Percentiles rank a stretch among this genome's conserved stretches.
Evolutionary conservation across 768 basidiomycete genomes (phyloP).

Genomic region (Leccinum variicolor): DNA sequence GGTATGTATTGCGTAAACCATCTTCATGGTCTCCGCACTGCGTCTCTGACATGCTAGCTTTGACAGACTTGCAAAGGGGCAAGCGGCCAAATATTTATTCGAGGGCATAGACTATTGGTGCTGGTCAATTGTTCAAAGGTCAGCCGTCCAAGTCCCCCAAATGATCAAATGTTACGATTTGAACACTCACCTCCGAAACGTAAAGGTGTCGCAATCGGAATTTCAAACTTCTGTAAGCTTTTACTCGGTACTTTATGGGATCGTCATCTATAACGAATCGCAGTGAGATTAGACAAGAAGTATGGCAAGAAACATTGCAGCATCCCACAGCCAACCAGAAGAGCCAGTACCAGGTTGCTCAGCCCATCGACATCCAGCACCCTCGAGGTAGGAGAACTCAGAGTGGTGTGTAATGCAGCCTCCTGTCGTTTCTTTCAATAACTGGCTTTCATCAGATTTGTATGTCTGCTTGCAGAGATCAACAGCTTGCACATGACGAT

Average conservation of each 20-base stretch:
- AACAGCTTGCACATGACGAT: slow-evolving; percentile 26
- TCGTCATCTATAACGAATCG: background rate
- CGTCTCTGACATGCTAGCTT: background rate
- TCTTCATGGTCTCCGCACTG: background rate
- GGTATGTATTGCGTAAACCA: slow-evolving; percentile 11
- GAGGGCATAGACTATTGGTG: slow-evolving; percentile 11
- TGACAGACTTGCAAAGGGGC: slow-evolving; percentile 17
- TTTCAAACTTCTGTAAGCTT: slow-evolving; percentile 8
- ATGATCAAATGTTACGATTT: background rate
- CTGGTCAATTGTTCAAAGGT: slow-evolving; percentile 17
- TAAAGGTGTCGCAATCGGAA: slow-evolving; percentile 6
- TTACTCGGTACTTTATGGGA: background rate
- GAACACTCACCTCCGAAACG: background rate
- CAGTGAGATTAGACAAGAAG: slow-evolving; percentile 12
- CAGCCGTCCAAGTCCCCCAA: background rate
- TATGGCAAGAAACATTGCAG: background rate
- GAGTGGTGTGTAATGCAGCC: slow-evolving; percentile 13
- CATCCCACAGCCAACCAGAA: background rate
- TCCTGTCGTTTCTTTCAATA: background rate
- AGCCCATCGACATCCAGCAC: slow-evolving; percentile 2
- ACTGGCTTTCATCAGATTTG: background rate
- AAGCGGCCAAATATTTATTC: slow-evolving; percentile 10
- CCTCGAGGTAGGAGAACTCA: slow-evolving; percentile 11
- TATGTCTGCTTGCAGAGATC: slow-evolving; percentile 22
- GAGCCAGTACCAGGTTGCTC: slow-evolving; percentile 2